Evolutionary conservation across 1,284 basidiomycete species (phyloP).

Genomic region (Ceratobasidium theobromae): DNA sequence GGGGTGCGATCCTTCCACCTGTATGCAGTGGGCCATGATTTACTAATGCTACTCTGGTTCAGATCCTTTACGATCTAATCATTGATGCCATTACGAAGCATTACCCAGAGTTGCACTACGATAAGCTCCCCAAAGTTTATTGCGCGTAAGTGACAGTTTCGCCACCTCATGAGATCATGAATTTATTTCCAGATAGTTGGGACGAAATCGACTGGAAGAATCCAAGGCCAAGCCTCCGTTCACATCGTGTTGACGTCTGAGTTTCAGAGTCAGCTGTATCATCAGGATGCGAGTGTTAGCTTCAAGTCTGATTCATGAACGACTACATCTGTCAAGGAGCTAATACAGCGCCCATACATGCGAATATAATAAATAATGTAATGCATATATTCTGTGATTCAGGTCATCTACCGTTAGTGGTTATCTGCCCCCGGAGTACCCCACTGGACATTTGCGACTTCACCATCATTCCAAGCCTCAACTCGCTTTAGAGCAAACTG

Average conservation of each 20-base stretch:
- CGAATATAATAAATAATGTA: neutral
- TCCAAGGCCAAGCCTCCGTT: slow-evolving; percentile 13
- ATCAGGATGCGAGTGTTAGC: neutral
- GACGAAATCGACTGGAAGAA: slow-evolving; percentile 31
- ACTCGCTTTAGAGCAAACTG: slow-evolving; percentile 62
- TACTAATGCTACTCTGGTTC: neutral
- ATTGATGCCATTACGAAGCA: slow-evolving; percentile 56
- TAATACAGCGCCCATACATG: too few species aligned
- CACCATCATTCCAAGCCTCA: slow-evolving; percentile 62
- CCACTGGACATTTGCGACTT: slow-evolving; percentile 56
- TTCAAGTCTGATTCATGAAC: neutral
- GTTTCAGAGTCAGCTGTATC: neutral
- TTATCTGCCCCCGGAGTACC: slow-evolving; percentile 42
- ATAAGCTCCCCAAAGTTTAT: slow-evolving; percentile 33
- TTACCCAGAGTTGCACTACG: slow-evolving; percentile 62
- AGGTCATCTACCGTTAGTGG: neutral
- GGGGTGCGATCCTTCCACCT: slow-evolving; percentile 46
- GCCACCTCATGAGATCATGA: neutral
- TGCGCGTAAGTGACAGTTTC: slow-evolving; percentile 19
- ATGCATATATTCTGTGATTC: neutral
- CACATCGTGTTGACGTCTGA: slow-evolving; percentile 20
- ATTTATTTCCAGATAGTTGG: slow-evolving; percentile 12
- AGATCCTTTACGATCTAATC: slow-evolving; percentile 69
- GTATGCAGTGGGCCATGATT: neutral
- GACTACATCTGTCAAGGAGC: neutral